Evolutionary conservation across 306 rosid genomes (phyloP), one percentile per base, ranked within the genome.

Genomic region (Ammopiptanthus mongolicus): DNA sequence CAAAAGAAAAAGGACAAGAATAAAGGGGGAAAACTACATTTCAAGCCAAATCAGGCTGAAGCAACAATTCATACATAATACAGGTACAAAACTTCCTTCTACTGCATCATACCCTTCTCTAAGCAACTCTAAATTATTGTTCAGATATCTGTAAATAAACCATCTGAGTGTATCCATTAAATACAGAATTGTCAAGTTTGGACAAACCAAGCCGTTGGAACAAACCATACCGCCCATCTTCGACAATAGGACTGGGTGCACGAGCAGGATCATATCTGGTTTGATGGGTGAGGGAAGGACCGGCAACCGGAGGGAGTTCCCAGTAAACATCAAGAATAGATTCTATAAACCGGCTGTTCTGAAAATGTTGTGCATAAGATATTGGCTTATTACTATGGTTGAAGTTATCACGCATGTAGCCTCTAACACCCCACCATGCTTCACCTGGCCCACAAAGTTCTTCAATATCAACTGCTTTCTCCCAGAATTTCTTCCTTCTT

Each of bases 381-480:
- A 96, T 89, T 70, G 83, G 86, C 87, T 78, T 67, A 80, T 87
- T 87, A 53, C 87, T 96, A 79, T 96, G 97, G 79, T 92, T 96
- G 57, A 92, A 96, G 78, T 96, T 86, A 82, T 92, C 99, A 21
- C 93, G 85, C 93, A 88, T 75, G 86, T 86, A 84, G 41, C 99
- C 99, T 87, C 85, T 80, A 56, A 96, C 99, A 80, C 98, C 99
- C 99, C 98, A 96, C 99, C 99, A 96, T 48, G 87, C 89, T 52
- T 96, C 98, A 60, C 80, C 85, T 6, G 97, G 86, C 7, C 97
- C 99, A 74, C 99, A 96, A n/a, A 96, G 94, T 89, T 96, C 97
- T 74, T 89, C 90, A 0, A 83, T 80, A 71, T 88, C 85, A 31
- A 92, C 92, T 58, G 99, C 96, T 81, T 96, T 96, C 64, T 90